Evolutionary conservation across 2,329 filamentous ascomycete species (phyloP).

Genomic region (Kalmusia sp.): DNA sequence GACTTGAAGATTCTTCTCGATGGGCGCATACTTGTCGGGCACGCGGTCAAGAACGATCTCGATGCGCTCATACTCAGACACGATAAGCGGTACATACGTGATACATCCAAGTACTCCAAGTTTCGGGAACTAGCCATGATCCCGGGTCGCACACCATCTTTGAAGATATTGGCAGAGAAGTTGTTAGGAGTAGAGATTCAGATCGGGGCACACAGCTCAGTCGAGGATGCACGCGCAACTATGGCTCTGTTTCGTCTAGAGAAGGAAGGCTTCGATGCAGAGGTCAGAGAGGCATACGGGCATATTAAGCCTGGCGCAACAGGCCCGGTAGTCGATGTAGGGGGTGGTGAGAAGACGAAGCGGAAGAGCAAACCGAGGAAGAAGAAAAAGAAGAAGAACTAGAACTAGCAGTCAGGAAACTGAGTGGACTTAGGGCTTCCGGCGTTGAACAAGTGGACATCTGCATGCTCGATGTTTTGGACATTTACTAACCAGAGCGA

Average conservation of each 20-base stretch:
- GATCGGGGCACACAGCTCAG: slow-evolving; percentile 65
- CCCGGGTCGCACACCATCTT: slow-evolving; percentile 70
- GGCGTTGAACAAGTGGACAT: neutral
- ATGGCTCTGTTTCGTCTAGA: slow-evolving; percentile 88
- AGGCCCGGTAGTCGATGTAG: slow-evolving; percentile 27
- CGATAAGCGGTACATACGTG: slow-evolving; percentile 77
- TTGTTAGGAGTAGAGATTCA: slow-evolving; percentile 67
- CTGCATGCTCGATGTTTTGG: neutral
- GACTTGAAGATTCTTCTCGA: slow-evolving; percentile 73
- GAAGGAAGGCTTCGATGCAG: slow-evolving; percentile 84
- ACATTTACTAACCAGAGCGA: too few species aligned
- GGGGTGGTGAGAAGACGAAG: slow-evolving; percentile 29
- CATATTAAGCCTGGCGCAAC: slow-evolving; percentile 32
- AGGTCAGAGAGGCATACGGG: slow-evolving; percentile 71
- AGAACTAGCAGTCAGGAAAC: neutral
- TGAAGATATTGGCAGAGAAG: slow-evolving; percentile 66
- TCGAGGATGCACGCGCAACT: slow-evolving; percentile 83
- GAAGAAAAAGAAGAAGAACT: slow-evolving; percentile 47
- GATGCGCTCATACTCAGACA: slow-evolving; percentile 79
- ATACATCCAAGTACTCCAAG: slow-evolving; percentile 79
- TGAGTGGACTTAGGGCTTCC: neutral
- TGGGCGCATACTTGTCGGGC: slow-evolving; percentile 78
- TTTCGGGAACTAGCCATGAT: slow-evolving; percentile 72
- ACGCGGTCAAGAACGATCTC: slow-evolving; percentile 81
- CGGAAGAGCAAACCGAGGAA: slow-evolving; percentile 46